These are phyloP conservation scores for Prunus padus DNA, from an alignment of 306 rosid genomes.

Conservation along the genomic window DNA sequence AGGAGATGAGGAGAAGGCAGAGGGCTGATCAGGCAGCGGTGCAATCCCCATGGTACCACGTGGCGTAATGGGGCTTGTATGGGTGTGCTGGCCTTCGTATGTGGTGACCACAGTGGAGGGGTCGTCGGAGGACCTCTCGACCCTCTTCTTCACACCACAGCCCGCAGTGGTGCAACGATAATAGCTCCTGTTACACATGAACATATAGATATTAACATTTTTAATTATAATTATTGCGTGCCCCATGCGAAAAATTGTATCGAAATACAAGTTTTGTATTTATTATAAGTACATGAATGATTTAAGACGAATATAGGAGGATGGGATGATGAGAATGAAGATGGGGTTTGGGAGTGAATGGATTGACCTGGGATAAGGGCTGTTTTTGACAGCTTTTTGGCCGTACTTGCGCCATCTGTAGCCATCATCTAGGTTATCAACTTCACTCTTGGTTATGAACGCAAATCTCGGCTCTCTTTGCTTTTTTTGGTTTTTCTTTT, in stretches of 20 bases:
- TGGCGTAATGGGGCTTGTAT: slow-evolving; percentile 53
- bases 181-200: slow-evolving; percentile 57
- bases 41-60: slow-evolving; percentile 47
- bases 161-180: slow-evolving; percentile 77
- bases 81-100: slow-evolving; percentile 92
- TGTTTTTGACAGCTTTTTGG: slow-evolving; percentile 91
- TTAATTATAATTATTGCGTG: neutral
- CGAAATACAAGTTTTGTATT: neutral
- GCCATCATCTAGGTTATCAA: slow-evolving; percentile 86
- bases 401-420: slow-evolving; percentile 97
- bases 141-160: slow-evolving; percentile 89
- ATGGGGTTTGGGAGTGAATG: neutral
- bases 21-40: slow-evolving; percentile 22
- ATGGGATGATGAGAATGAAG: neutral
- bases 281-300: neutral
- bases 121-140: slow-evolving; percentile 72
- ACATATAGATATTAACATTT: neutral
- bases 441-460: slow-evolving; percentile 84
- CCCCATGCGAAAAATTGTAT: neutral
- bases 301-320: neutral
- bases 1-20: neutral
- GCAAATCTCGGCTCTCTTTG: slow-evolving; percentile 71
- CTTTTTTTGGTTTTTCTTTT: slow-evolving; percentile 71
- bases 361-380: slow-evolving; percentile 85
- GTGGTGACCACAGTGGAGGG: slow-evolving; percentile 69